These are phyloP conservation scores for Postia placenta DNA, from an alignment of 768 basidiomycete species.

Conservation along the genomic window DNA sequence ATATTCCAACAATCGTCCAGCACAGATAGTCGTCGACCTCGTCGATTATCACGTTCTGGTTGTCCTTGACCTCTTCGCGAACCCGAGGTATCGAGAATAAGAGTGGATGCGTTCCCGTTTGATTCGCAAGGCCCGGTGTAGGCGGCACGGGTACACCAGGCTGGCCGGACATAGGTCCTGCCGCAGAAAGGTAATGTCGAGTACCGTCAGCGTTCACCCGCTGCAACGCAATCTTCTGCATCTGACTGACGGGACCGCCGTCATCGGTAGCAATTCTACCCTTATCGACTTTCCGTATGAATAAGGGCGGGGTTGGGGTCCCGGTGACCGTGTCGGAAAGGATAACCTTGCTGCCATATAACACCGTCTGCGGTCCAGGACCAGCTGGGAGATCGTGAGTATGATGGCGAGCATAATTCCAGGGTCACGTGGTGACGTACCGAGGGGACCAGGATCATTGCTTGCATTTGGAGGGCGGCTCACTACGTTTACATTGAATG, in stretches of 20 bases:
- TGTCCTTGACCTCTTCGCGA: constrained; percentile 79
- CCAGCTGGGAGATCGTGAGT: constrained; percentile 9
- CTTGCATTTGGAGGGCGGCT: constrained; percentile 50
- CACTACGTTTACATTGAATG: constrained; percentile 89
- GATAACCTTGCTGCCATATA: constrained; percentile 86
- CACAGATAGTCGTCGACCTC: constrained; percentile 93
- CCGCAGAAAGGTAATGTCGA: constrained; percentile 84
- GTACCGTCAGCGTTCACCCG: constrained; percentile 77
- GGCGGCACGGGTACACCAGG: constrained; percentile 61
- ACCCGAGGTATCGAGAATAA: constrained; percentile 75
- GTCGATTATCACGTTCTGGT: constrained; percentile 67
- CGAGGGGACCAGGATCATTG: constrained; percentile 49
- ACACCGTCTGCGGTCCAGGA: constrained; percentile 72
- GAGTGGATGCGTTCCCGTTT: constrained; percentile 75
- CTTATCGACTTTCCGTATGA: constrained; percentile 92
- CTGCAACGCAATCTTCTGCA: constrained; percentile 93
- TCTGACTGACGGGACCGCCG: constrained; percentile 89
- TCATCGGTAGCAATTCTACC: constrained; percentile 82
- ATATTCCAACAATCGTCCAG: constrained; percentile 95
- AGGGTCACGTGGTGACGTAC: constrained; percentile 53
- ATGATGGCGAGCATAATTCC: not conserved
- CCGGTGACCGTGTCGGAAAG: constrained; percentile 82
- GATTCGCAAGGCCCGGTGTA: constrained; percentile 69
- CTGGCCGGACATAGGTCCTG: constrained; percentile 78
- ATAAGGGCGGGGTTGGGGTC: constrained; percentile 76